Evolutionary conservation across 352 stramenopile genomes (phyloP).

Genomic region (Phytophthora hybrid): DNA sequence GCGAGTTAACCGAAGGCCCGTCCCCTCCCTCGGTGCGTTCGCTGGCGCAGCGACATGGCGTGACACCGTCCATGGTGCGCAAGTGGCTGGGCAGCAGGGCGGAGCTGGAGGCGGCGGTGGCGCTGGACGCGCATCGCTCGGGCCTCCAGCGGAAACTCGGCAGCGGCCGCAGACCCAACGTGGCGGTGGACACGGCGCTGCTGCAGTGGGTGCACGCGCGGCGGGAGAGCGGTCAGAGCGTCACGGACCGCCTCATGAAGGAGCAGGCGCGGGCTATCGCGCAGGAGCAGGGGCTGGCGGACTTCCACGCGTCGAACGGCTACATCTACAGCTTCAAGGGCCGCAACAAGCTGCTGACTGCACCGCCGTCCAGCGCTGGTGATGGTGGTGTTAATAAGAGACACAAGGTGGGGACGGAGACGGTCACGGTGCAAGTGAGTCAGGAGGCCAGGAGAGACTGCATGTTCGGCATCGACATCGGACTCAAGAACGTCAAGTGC

Average conservation of each 20-base stretch:
- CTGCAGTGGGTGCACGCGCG: slow-evolving; percentile 32
- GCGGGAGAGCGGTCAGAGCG: slow-evolving; percentile 9
- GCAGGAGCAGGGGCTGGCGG: slow-evolving; percentile 16
- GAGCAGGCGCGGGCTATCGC: slow-evolving; percentile 31
- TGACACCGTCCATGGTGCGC: slow-evolving; percentile 46
- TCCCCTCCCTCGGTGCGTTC: slow-evolving; percentile 23
- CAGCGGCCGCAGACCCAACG: slow-evolving; percentile 33
- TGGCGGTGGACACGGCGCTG: slow-evolving; percentile 33
- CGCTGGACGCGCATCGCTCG: slow-evolving; percentile 11
- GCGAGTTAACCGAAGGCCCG: slow-evolving; percentile 20
- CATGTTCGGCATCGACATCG: slow-evolving; percentile 70
- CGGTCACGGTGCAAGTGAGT: slow-evolving; percentile 24
- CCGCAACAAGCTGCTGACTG: slow-evolving; percentile 25
- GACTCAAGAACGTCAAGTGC: slow-evolving; percentile 75
- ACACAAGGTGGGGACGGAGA: neutral
- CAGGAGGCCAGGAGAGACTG: slow-evolving; percentile 26
- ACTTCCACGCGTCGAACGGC: slow-evolving; percentile 43
- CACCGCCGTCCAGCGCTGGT: neutral
- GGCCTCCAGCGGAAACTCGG: slow-evolving; percentile 36
- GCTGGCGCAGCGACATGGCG: slow-evolving; percentile 31
- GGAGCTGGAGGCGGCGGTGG: slow-evolving; percentile 43
- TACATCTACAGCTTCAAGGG: slow-evolving; percentile 47
- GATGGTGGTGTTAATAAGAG: no score
- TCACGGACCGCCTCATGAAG: slow-evolving; percentile 44
- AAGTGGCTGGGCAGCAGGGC: slow-evolving; percentile 30